These are phyloP conservation scores for Penicillium sclerotiorum DNA, from an alignment of 2,329 filamentous ascomycete genomes.

Conservation along the genomic window DNA sequence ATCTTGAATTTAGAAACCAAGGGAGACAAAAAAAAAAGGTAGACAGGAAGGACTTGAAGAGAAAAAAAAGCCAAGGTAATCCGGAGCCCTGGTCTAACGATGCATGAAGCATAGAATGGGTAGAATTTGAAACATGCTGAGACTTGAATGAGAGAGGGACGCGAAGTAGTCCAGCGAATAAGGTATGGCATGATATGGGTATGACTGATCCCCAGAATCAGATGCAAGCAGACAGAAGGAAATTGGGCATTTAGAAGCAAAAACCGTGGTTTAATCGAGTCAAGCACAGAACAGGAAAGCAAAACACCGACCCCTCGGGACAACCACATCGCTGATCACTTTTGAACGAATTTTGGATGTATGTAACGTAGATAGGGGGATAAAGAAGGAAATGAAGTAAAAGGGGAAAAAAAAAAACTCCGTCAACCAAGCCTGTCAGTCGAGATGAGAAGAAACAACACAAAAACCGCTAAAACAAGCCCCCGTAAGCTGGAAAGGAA, in stretches of 20 bases:
- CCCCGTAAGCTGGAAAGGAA: slow-evolving; percentile 21
- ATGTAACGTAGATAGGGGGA: slow-evolving; percentile 19
- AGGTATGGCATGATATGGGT: slow-evolving; percentile 21
- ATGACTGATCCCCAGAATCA: slow-evolving; percentile 30
- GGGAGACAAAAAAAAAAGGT: slow-evolving; percentile 1
- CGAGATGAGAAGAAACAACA: slow-evolving; percentile 20
- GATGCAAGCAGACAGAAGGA: slow-evolving; percentile 27
- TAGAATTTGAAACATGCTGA: slow-evolving; percentile 9
- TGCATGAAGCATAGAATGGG: not conserved
- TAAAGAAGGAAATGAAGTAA: slow-evolving; percentile 15
- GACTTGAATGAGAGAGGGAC: slow-evolving; percentile 20
- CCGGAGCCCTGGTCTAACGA: slow-evolving; percentile 24
- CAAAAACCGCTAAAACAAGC: slow-evolving; percentile 33
- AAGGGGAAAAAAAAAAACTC: slow-evolving; percentile 21
- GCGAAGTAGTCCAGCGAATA: slow-evolving; percentile 12
- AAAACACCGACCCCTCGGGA: slow-evolving; percentile 19
- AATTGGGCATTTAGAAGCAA: slow-evolving; percentile 1
- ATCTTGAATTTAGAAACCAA: slow-evolving; percentile 4
- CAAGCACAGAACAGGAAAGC: slow-evolving; percentile 8
- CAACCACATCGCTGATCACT: slow-evolving; percentile 27
- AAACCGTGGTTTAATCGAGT: not conserved
- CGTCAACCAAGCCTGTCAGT: slow-evolving; percentile 34
- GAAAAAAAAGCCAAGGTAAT: slow-evolving; percentile 22
- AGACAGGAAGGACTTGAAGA: slow-evolving; percentile 2
- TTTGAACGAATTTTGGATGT: slow-evolving; percentile 27